Evolutionary conservation across 148 eudicot genomes (phyloP).

Genomic region (Agrostemma githago): DNA sequence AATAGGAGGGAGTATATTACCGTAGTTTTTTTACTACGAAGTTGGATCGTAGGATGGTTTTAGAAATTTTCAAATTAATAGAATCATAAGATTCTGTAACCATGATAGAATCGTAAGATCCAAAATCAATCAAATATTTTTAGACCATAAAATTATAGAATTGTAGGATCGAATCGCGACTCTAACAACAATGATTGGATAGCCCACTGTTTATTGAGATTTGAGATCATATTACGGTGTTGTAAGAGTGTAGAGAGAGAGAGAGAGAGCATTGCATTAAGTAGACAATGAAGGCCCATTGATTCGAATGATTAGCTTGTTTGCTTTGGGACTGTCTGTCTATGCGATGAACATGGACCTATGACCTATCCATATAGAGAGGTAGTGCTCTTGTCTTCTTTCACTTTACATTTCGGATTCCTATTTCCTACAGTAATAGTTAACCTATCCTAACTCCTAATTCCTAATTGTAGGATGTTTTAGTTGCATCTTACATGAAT

Average conservation of each 20-base stretch:
- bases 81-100: too few relatives aligned
- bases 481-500: neutral
- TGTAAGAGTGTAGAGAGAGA: neutral
- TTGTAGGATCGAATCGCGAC: too few relatives aligned
- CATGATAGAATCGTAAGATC: too few relatives aligned
- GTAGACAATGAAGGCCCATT: conserved; percentile 34
- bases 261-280: conserved; percentile 19
- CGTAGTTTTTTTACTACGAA: too few relatives aligned
- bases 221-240: neutral
- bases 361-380: too few relatives aligned
- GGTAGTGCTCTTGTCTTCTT: conserved; percentile 8
- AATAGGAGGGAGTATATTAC: too few relatives aligned
- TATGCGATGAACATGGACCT: conserved; percentile 27
- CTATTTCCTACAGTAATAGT: neutral
- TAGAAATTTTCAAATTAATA: too few relatives aligned
- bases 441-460: too few relatives aligned
- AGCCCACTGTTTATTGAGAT: conserved; percentile 6
- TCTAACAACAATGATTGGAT: neutral
- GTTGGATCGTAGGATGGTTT: too few relatives aligned
- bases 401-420: neutral
- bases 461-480: neutral
- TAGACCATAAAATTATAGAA: too few relatives aligned
- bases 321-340: conserved; percentile 23
- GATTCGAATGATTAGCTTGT: conserved; percentile 25
- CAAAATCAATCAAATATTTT: too few relatives aligned